Conservation (phyloP, 352 stramenopile species). For the Thalassiosira sp. region DNA sequence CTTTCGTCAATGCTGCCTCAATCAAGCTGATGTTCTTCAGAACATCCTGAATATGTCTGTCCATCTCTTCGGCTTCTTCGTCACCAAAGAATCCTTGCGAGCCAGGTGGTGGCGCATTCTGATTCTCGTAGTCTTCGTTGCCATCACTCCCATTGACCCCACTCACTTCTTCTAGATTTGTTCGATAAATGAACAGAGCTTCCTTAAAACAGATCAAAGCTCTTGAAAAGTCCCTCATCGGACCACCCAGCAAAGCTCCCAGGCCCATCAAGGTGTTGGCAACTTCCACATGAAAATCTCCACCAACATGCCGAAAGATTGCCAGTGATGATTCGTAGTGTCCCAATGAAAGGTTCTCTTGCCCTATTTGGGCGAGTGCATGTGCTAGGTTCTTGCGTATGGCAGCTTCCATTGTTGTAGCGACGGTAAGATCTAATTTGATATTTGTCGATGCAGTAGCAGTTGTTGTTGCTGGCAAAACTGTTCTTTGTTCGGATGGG, state of each 20-base stretch:
- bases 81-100: constrained; percentile 20
- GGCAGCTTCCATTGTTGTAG: constrained; percentile 42
- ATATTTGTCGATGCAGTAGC: background rate
- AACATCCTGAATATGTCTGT: constrained; percentile 34
- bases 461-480: constrained; percentile 9
- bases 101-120: background rate
- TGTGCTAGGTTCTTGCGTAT: constrained; percentile 40
- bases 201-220: constrained; percentile 51
- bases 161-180: constrained; percentile 25
- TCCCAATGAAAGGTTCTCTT: constrained; percentile 39
- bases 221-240: constrained; percentile 27
- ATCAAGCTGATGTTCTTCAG: constrained; percentile 51
- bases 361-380: constrained; percentile 30
- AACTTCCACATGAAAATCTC: constrained; percentile 37
- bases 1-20: constrained; percentile 33
- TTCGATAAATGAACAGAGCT: constrained; percentile 47
- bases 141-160: background rate
- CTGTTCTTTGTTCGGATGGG: background rate
- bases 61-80: constrained; percentile 20
- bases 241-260: constrained; percentile 38
- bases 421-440: constrained; percentile 27
- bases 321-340: constrained; percentile 38
- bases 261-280: constrained; percentile 43
- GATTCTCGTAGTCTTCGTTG: background rate
- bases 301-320: constrained; percentile 44